Conservation (phyloP, 1,139 yeast genomes). For the Hemisphaericaspora xylanilytica region DNA sequence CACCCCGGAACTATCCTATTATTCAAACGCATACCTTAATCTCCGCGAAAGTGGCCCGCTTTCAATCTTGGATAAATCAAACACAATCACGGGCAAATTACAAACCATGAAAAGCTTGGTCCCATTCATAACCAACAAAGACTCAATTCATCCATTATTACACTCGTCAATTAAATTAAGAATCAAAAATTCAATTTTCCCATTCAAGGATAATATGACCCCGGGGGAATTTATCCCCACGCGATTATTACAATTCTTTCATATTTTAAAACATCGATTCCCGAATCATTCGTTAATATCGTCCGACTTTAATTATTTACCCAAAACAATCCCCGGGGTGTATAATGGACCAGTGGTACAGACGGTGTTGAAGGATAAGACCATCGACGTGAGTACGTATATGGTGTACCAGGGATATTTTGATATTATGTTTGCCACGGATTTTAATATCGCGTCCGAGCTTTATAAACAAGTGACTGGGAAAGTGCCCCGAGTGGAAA, state of each 20-base stretch:
- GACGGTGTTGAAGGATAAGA: slow-evolving; percentile 64
- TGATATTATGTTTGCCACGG: slow-evolving; percentile 86
- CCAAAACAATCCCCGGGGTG: slow-evolving; percentile 62
- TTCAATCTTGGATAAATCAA: slow-evolving; percentile 30
- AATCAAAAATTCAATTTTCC: slow-evolving; percentile 38
- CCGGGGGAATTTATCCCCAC: slow-evolving; percentile 85
- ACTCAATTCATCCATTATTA: slow-evolving; percentile 40
- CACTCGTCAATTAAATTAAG: slow-evolving; percentile 33
- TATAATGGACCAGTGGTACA: slow-evolving; percentile 79
- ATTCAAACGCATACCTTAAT: slow-evolving; percentile 53
- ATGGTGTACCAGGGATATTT: slow-evolving; percentile 84
- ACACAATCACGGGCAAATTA: slow-evolving; percentile 20
- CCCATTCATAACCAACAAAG: slow-evolving; percentile 31
- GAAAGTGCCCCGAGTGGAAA: slow-evolving; percentile 50
- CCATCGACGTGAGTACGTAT: slow-evolving; percentile 70
- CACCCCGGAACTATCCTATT: slow-evolving; percentile 64
- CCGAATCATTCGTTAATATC: slow-evolving; percentile 74
- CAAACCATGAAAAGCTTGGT: slow-evolving; percentile 28
- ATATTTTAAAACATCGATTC: slow-evolving; percentile 59
- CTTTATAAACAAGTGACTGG: slow-evolving; percentile 67
- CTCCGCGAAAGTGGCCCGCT: slow-evolving; percentile 49
- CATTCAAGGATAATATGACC: slow-evolving; percentile 66
- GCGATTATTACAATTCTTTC: slow-evolving; percentile 63
- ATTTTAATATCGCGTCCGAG: slow-evolving; percentile 61
- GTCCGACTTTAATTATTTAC: slow-evolving; percentile 70